Evolutionary conservation across 345 rosid species (phyloP).

Genomic region (Citrus sp.): DNA sequence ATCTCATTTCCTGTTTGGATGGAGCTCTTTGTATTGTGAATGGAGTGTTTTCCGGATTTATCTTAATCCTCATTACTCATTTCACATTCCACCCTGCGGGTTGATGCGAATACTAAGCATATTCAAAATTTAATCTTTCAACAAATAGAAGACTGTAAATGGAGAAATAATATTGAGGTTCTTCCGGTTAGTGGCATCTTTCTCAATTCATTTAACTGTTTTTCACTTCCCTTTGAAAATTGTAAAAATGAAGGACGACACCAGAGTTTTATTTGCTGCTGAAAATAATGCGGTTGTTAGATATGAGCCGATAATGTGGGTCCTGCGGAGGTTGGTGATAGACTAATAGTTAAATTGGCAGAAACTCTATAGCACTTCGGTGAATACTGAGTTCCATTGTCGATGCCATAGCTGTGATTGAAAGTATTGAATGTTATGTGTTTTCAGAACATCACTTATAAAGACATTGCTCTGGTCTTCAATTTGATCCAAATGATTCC

Average conservation of each 20-base stretch:
- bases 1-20: background rate
- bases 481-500: background rate
- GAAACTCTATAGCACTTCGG: background rate
- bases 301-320: slow-evolving; percentile 1
- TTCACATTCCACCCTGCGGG: background rate
- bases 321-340: background rate
- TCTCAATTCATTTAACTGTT: background rate
- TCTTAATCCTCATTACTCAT: background rate
- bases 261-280: background rate
- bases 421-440: background rate
- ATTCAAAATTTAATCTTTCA: background rate
- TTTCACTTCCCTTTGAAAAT: background rate
- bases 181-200: background rate
- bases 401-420: background rate
- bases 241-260: background rate
- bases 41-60: background rate
- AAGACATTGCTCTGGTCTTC: background rate
- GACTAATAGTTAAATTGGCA: background rate
- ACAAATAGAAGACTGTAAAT: background rate
- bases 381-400: slow-evolving; percentile 14
- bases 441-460: slow-evolving; percentile 1
- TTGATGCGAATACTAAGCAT: background rate
- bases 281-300: background rate
- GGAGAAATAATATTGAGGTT: background rate
- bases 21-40: background rate